Conservation (phyloP, 441 rosid genomes). For the Euphorbia corollata region DNA sequence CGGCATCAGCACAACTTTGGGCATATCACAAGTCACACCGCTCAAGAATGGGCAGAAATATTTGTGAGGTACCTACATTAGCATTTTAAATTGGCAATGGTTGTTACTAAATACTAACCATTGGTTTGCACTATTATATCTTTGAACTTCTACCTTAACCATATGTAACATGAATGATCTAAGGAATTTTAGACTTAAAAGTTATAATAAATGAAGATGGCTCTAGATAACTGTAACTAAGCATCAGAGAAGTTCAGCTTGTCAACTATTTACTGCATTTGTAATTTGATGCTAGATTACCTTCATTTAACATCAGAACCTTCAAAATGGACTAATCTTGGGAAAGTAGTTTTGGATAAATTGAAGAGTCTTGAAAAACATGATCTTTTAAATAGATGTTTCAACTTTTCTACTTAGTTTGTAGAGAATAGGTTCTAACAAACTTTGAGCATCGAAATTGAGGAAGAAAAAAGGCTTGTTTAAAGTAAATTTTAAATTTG, state of each 20-base stretch:
- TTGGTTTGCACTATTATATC: neutral
- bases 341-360: neutral
- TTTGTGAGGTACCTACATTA: slow-evolving; percentile 64
- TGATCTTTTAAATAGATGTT: neutral
- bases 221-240: neutral
- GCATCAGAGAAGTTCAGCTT: neutral
- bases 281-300: neutral
- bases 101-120: neutral
- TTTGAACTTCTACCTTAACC: neutral
- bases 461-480: neutral
- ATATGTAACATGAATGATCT: neutral
- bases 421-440: neutral
- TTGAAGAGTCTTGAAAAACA: neutral
- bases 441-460: too few species aligned
- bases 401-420: neutral
- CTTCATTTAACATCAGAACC: neutral
- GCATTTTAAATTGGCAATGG: slow-evolving; percentile 8
- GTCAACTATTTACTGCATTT: neutral
- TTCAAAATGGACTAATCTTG: neutral
- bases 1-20: slow-evolving; percentile 71
- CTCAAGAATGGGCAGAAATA: slow-evolving; percentile 99
- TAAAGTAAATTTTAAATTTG: neutral
- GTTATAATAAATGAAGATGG: neutral
- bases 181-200: too few species aligned
- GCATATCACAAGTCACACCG: slow-evolving; percentile 82